Evolutionary conservation across 768 basidiomycete genomes (phyloP), one percentile per base, ranked within the genome.

Genomic region (Lactarius akahatsu): DNA sequence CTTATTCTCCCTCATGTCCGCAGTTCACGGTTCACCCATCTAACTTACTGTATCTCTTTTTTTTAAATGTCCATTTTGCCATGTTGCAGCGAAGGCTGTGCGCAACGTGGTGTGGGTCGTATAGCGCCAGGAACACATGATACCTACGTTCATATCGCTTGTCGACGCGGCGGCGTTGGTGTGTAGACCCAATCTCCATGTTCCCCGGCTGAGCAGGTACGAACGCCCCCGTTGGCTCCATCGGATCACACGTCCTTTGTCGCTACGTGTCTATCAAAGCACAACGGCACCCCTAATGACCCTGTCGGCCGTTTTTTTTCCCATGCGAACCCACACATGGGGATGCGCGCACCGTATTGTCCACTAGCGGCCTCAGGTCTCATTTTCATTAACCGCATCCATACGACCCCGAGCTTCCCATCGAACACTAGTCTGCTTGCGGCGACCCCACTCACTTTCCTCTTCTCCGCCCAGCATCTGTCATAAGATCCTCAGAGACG

Each of bases 161-260:
- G 43, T 57, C 20, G 13, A 6, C 40, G 9, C 56, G 56, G 32
- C 43, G 62, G 32, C 43, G 56, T 52, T 13, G 50, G 16, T 47
- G n/a, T 47, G 50, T 5, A 23, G 10, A 26, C 40, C 40, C 40
- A n/a, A 56, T 55, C 54, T 28, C 54, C 38, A 40, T 55, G 40
- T 55, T 62, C n/a, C 54, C 61, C 54, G 26, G 52, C 45, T 10
- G 50, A 38, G 50, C 36, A 50, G 34, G 61, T 26, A 62, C 36
- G 23, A 52, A 50, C 43, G 56, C 56, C 56, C 45, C 56, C 62
- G 30, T 43, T 43, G 9, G n/a, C 43, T 45, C 61, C 30, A 55
- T 32, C 32, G 40, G 61, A 62, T 62, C 61, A 62, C 61, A 52
- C 50, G 26, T 40, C 6, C 34, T 32, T 20, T 62, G 11, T 52